These are phyloP conservation scores for Scedosporium dehoogii DNA, from an alignment of 2,329 filamentous ascomycete genomes.

Conservation along the genomic window DNA sequence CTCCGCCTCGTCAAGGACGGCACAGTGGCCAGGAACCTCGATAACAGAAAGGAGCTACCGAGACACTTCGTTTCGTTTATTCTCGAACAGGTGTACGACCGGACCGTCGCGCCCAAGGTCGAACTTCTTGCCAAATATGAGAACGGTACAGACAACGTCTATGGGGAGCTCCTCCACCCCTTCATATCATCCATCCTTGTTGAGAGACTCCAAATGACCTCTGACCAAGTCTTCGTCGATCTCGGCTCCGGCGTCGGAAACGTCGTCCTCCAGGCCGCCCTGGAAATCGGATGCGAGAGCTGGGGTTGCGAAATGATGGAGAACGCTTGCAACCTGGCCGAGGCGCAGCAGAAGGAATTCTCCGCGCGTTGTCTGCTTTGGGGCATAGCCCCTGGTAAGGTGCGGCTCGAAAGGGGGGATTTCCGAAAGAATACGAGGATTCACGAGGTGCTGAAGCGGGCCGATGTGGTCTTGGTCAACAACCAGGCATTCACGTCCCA, in stretches of 20 bases:
- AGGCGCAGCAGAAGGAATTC: constrained; percentile 75
- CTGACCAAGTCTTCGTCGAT: constrained; percentile 82
- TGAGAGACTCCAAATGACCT: constrained; percentile 65
- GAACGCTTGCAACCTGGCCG: constrained; percentile 74
- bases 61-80: constrained; percentile 70
- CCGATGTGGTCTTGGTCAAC: constrained; percentile 95
- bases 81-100: constrained; percentile 78
- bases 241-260: constrained; percentile 94
- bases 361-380: constrained; percentile 76
- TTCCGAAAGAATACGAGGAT: constrained; percentile 69
- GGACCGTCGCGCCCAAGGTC: constrained; percentile 83
- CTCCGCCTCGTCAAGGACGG: constrained; percentile 57
- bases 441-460: constrained; percentile 62
- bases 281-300: constrained; percentile 87
- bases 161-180: constrained; percentile 80
- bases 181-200: constrained; percentile 78
- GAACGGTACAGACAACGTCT: constrained; percentile 86
- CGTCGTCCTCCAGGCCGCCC: constrained; percentile 84
- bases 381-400: constrained; percentile 71
- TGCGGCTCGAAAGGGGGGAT: constrained; percentile 73
- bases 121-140: constrained; percentile 77
- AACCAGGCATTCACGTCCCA: constrained; percentile 91
- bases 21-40: constrained; percentile 61
- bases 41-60: constrained; percentile 57
- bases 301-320: constrained; percentile 97